Percentiles rank a stretch among this genome's conserved stretches.
phyloP scores from a whole-genome alignment of 2,329 filamentous ascomycete species.

The Alternaria rosae region DNA sequence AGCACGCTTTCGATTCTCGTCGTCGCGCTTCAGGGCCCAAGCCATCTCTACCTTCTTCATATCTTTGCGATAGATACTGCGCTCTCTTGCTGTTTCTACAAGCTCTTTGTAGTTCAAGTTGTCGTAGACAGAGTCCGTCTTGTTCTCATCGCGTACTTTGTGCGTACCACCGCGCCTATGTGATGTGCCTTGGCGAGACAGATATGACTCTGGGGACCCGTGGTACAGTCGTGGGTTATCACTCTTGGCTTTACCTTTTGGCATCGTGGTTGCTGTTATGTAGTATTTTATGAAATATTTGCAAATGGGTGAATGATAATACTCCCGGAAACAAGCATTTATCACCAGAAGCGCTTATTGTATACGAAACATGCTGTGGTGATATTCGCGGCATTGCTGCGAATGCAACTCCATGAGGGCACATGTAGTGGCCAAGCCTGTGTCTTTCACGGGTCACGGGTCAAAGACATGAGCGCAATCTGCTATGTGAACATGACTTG shows the following conservation, averaged over 20 bases:
- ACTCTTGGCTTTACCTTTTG: slow-evolving; percentile 22
- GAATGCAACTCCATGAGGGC: too few relatives aligned
- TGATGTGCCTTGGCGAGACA: slow-evolving; percentile 22
- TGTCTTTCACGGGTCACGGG: not conserved
- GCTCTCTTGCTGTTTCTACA: slow-evolving; percentile 22
- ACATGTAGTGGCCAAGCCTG: not conserved
- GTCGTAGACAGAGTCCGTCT: slow-evolving; percentile 42
- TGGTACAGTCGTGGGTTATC: slow-evolving; percentile 11
- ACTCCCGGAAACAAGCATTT: not conserved
- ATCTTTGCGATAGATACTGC: slow-evolving; percentile 36
- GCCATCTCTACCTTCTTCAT: slow-evolving; percentile 42
- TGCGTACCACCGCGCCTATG: slow-evolving; percentile 43
- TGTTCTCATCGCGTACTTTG: slow-evolving; percentile 34
- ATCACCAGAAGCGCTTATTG: not conserved
- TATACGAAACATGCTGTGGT: not conserved
- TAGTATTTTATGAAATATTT: not conserved
- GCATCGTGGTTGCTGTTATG: slow-evolving; percentile 17
- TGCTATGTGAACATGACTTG: not conserved
- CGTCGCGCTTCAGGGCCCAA: slow-evolving; percentile 29
- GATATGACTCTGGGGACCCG: not conserved
- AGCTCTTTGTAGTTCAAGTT: slow-evolving; percentile 34
- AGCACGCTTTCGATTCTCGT: slow-evolving; percentile 11
- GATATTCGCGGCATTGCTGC: not conserved
- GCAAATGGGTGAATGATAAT: not conserved
- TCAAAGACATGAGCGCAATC: not conserved